Base-by-base conservation (phyloP, 208 protist genomes). In the Tetramitus jugosus region DNA sequence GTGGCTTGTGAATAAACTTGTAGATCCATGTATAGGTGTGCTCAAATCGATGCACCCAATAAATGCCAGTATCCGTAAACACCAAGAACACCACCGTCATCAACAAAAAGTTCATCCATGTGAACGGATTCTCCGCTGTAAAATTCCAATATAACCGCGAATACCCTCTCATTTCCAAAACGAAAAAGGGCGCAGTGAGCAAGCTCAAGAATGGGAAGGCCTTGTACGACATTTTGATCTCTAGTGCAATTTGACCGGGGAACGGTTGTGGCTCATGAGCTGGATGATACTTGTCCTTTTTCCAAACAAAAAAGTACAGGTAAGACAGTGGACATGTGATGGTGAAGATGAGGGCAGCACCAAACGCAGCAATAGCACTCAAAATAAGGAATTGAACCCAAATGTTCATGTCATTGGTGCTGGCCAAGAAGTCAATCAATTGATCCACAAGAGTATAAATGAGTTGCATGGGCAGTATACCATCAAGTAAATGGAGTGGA, bases 61-160 rank as follows among this genome's bases (percentile, higher is more conserved):
- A 90, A 81, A 90, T 87, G 52, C 71, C 39, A 40, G 76, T 80
- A 76, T 90, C 87, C 33, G 83, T 87, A 79, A 88, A 88, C 46
- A 84, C 10, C 17, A 90, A 45, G 69, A 87, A 90, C 52, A 85
- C n/a, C 33, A 76, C 67, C 29, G 53, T 60, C n/a, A n/a, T n/a
- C n/a, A n/a, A n/a, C n/a, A n/a, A n/a, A n/a, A n/a, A n/a, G n/a
- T n/a, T n/a, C n/a, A 85, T 8, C 20, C 76, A 23, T 13, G 81
- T 40, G 46, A 23, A 53, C 17, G 46, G 46, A 53, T n/a, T n/a
- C n/a, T n/a, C n/a, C 35, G 29, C 43, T 33, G 20, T 40, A 31
- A 37, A 42, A 49, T 42, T 37, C 65, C 65, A 71, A 40, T 75
- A 75, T 23, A 75, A 29, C 37, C 60, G 31, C 3, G 26, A 31